phyloP scores from a whole-genome alignment of 306 rosid genomes.

The Inga laurina region DNA sequence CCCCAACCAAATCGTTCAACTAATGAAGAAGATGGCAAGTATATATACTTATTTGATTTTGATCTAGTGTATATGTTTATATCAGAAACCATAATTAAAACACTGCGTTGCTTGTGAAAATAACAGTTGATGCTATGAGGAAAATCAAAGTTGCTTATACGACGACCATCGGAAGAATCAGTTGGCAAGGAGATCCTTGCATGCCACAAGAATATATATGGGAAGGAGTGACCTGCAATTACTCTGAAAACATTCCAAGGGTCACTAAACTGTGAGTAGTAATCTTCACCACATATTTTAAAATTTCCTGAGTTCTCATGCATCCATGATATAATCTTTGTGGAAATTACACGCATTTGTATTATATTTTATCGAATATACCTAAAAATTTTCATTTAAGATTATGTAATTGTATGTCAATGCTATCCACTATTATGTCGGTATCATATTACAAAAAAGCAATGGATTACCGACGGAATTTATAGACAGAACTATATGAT shows the following conservation, averaged over 20 bases:
- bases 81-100: not conserved
- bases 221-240: not conserved
- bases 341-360: too few relatives aligned
- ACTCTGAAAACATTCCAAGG: not conserved
- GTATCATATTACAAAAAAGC: too few relatives aligned
- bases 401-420: too few relatives aligned
- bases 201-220: not conserved
- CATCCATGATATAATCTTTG: not conserved
- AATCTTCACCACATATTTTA: not conserved
- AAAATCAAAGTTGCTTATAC: not conserved
- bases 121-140: not conserved
- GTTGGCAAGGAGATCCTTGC: not conserved
- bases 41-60: too few relatives aligned
- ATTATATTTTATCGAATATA: too few relatives aligned
- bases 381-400: too few relatives aligned
- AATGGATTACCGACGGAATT: too few relatives aligned
- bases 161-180: not conserved
- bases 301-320: not conserved
- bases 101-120: not conserved
- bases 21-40: slow-evolving; percentile 16
- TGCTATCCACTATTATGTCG: too few relatives aligned
- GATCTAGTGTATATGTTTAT: too few relatives aligned
- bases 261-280: not conserved
- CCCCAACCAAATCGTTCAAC: not conserved
- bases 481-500: too few relatives aligned